Percentiles rank a stretch among this genome's conserved stretches.
phyloP scores from a whole-genome alignment of 2,329 filamentous ascomycete genomes.

The Pestalotiopsis sp. region DNA sequence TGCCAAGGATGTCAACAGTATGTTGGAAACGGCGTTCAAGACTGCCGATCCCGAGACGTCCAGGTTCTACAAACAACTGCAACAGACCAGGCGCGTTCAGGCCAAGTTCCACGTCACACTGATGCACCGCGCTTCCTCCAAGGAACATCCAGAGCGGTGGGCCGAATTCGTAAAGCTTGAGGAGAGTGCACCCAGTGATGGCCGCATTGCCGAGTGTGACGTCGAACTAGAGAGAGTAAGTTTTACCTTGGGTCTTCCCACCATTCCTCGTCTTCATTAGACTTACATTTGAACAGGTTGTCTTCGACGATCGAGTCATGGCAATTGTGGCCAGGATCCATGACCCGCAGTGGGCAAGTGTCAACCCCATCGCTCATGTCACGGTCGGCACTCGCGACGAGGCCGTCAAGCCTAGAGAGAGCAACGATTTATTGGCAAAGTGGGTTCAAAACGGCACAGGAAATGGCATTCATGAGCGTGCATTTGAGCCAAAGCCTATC shows the following conservation, averaged over 20 bases:
- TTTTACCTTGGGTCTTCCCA: neutral
- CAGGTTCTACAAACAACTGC: slow-evolving; percentile 75
- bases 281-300: slow-evolving; percentile 48
- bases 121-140: slow-evolving; percentile 72
- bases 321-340: slow-evolving; percentile 79
- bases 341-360: slow-evolving; percentile 65
- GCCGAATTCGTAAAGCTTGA: slow-evolving; percentile 63
- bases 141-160: slow-evolving; percentile 71
- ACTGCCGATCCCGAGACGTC: slow-evolving; percentile 50
- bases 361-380: slow-evolving; percentile 80
- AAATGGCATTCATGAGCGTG: slow-evolving; percentile 45
- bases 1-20: slow-evolving; percentile 41
- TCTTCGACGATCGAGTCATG: slow-evolving; percentile 89
- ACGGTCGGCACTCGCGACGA: slow-evolving; percentile 80
- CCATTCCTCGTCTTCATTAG: neutral
- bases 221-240: slow-evolving; percentile 62
- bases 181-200: slow-evolving; percentile 34
- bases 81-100: slow-evolving; percentile 74
- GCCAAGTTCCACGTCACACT: slow-evolving; percentile 90
- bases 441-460: slow-evolving; percentile 66
- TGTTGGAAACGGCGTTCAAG: slow-evolving; percentile 72
- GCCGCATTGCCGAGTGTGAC: slow-evolving; percentile 62
- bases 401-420: slow-evolving; percentile 87
- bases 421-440: slow-evolving; percentile 75
- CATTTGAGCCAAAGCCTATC: slow-evolving; percentile 49